Conservation (phyloP, 192 early-diverging fungal species). For the Entrophospora sp. region DNA sequence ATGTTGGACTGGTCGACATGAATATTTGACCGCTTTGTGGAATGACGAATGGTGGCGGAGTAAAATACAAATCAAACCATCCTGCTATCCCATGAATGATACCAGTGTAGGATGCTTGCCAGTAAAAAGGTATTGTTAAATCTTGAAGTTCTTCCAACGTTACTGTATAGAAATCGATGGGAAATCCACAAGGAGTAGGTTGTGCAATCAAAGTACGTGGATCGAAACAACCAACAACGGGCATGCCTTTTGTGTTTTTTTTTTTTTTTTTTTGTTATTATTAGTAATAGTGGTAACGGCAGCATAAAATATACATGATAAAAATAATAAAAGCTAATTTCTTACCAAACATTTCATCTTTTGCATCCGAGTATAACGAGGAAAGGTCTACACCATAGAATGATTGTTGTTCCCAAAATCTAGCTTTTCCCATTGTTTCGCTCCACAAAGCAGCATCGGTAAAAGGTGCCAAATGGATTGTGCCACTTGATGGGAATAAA, state of each 20-base stretch:
- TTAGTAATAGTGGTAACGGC: too few species aligned
- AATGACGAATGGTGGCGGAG: constrained; percentile 41
- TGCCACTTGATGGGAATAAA: constrained; percentile 83
- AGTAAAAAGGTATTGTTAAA: constrained; percentile 77
- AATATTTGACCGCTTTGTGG: constrained; percentile 45
- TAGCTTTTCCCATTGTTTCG: constrained; percentile 88
- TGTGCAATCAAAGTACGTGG: constrained; percentile 66
- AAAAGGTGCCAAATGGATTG: constrained; percentile 83
- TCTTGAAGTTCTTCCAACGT: constrained; percentile 69
- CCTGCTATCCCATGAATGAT: constrained; percentile 90
- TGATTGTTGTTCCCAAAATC: constrained; percentile 75
- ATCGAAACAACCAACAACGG: constrained; percentile 93
- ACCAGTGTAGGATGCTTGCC: constrained; percentile 77
- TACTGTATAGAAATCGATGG: constrained; percentile 82
- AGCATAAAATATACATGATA: too few species aligned
- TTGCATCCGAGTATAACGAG: constrained; percentile 71
- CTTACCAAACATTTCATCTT: constrained; percentile 81
- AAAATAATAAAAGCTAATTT: too few species aligned
- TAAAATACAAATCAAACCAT: constrained; percentile 93
- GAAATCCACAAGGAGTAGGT: constrained; percentile 41
- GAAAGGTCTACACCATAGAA: constrained; percentile 94
- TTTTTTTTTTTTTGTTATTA: too few species aligned
- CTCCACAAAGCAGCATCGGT: constrained; percentile 72
- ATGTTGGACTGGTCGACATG: constrained; percentile 80
- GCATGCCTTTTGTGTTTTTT: constrained; percentile 44